Evolutionary conservation across 306 rosid genomes (phyloP), one percentile per base, ranked within the genome.

Genomic region (Bauhinia variegata): DNA sequence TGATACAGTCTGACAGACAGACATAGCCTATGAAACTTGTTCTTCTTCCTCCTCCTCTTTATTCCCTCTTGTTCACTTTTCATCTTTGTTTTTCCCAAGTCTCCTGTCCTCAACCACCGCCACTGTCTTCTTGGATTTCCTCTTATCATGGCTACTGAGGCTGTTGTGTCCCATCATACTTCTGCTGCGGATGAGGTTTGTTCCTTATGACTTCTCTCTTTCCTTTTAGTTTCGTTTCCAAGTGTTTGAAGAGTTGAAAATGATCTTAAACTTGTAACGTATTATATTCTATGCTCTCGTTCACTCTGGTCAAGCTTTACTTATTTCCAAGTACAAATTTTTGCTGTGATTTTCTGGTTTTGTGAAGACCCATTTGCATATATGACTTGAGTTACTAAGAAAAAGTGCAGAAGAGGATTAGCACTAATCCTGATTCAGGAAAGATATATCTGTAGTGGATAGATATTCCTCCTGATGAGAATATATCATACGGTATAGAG

Each of bases 1-100:
- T 85, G 89, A 78, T 69, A 86, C 80, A 76, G 85, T 81, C 85
- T 79, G 87, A 72, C 87, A 60, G 87, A 72, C 87, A 60, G 83
- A 36, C 41, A 36, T 36, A 36, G 82, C 81, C 60, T 81, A 11
- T 50, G 67, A 8, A 64, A 16, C 14, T n/a, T 38, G 16, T 14
- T 16, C 19, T 48, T 73, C 78, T 60, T 79, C 76, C n/a, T n/a
- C n/a, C n/a, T n/a, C 88, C 85, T 42, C 59, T 75, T 82, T 67
- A 72, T 79, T 85, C 87, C 87, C 64, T 65, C 58, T 80, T 67
- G 6, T 74, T 72, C 28, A 49, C 67, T 61, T 48, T 13, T 13
- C 50, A 48, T 44, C 55, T 67, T 57, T 75, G 52, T 60, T 56
- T 69, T 66, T 60, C 62, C 42, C 13, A 72, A 68, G 2, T 42